Evolutionary conservation across 148 eudicot genomes (phyloP).

Genomic region (Cornus florida): DNA sequence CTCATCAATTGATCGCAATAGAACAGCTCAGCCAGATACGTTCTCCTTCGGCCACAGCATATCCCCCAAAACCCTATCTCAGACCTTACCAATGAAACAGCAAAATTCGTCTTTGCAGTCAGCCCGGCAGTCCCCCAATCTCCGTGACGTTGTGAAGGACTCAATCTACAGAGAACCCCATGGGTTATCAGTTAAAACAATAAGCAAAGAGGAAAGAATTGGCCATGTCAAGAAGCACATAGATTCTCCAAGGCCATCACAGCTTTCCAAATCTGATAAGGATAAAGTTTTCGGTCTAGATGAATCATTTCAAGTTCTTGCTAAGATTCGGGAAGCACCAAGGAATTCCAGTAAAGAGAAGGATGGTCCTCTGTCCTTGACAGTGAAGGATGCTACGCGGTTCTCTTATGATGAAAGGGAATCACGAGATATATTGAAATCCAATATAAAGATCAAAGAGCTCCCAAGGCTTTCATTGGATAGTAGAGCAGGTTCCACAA

Average conservation of each 20-base stretch:
- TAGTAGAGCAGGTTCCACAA: constrained; percentile 51
- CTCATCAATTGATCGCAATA: constrained; percentile 44
- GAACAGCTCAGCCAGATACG: constrained; percentile 31
- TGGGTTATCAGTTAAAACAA: constrained; percentile 46
- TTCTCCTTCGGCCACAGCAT: constrained; percentile 24
- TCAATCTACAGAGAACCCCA: constrained; percentile 69
- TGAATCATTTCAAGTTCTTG: constrained; percentile 35
- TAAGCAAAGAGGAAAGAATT: constrained; percentile 33
- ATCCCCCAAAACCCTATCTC: constrained; percentile 28
- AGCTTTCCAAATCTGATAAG: constrained; percentile 26
- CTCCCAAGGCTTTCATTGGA: constrained; percentile 81
- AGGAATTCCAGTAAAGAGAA: constrained; percentile 21
- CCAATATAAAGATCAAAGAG: constrained; percentile 50
- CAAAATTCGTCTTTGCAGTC: constrained; percentile 21
- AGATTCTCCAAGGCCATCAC: constrained; percentile 72
- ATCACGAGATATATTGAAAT: constrained; percentile 28
- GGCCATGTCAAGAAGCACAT: constrained; percentile 41
- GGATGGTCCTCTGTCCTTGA: constrained; percentile 4
- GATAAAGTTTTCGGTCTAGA: constrained; percentile 29
- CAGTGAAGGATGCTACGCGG: constrained; percentile 37
- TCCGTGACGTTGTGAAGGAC: constrained; percentile 74
- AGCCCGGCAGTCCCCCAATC: constrained; percentile 31
- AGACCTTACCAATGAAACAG: constrained; percentile 24
- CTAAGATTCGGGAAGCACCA: constrained; percentile 36
- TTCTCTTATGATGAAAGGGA: constrained; percentile 75